Conservation (phyloP, 2,329 filamentous ascomycete genomes). For the Penicillium sp. region DNA sequence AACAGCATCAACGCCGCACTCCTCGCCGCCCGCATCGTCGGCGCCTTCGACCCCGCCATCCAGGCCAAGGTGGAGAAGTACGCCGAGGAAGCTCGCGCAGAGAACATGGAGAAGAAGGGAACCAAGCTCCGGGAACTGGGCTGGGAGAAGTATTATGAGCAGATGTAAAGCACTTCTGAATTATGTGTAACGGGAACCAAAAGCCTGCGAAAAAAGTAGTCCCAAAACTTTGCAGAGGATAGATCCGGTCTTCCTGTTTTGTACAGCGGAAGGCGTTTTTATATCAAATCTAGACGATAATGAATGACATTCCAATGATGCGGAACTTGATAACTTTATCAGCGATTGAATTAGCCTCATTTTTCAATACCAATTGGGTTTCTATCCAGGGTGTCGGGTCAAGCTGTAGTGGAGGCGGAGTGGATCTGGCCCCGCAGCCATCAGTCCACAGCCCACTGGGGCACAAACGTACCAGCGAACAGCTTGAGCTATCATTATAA, state of each 20-base stretch:
- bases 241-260: neutral
- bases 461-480: neutral
- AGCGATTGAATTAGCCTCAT: neutral
- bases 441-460: neutral
- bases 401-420: neutral
- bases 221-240: conserved; percentile 2
- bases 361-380: neutral
- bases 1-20: conserved; percentile 76
- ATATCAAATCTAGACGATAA: conserved; percentile 23
- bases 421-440: neutral
- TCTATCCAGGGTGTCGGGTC: neutral
- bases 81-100: conserved; percentile 40
- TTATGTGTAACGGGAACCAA: conserved; percentile 1
- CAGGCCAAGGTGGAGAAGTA: conserved; percentile 45
- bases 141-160: conserved; percentile 46
- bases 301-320: conserved; percentile 9
- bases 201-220: conserved; percentile 1
- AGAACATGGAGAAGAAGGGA: conserved; percentile 45
- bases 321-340: neutral
- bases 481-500: neutral
- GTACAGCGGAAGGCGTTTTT: conserved; percentile 16
- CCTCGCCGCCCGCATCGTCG: conserved; percentile 67
- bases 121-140: conserved; percentile 44
- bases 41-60: conserved; percentile 46
- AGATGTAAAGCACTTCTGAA: conserved; percentile 32